Evolutionary conservation across 129 eudicot genomes (phyloP), one percentile per base, ranked within the genome.

Genomic region (Lactuca saligna): DNA sequence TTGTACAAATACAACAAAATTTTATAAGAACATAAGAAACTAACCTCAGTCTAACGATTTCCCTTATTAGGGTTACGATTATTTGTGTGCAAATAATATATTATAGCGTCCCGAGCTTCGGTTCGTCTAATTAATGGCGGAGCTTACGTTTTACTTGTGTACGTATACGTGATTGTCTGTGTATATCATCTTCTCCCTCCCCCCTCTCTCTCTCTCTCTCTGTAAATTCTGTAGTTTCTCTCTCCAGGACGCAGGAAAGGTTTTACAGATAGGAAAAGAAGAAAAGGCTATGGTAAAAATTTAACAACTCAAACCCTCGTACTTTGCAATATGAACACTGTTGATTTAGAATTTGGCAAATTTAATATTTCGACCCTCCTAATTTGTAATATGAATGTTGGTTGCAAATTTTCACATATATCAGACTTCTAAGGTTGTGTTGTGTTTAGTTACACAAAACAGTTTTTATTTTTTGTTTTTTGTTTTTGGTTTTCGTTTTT

Each of bases 241-340:
- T 76, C 81, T 76, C 81, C 63, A 76, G 69, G 17, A 69, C 70
- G 75, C 60, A 76, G 31, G 80, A 54, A 76, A 76, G 81, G 81
- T 76, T 76, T 76, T 76, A 69, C 81, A 69, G 81, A 76, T 76
- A 76, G 68, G 69, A 76, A 69, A 76, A 48, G 64, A 76, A 76
- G 75, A 54, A 60, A 68, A 41, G 39, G 58, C 70, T 53, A 33
- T 5, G 37, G 68, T 54, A 17, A 0, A 39, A 37, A 61, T 41
- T 41, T 48, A 49, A 42, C 75, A 70, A 0, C 32, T 62, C 4
- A 15, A 44, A 33, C 57, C 75, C 81, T 62, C 33, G n/a, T 69
- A 54, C 60, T 76, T 69, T 69, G 8, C 10, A 17, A 31, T 41
- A 69, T 51, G 31, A 15, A 76, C 33, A 38, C 1, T 69, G 57